Evolutionary conservation across 1,284 basidiomycete genomes (phyloP).

Genomic region (Austropuccinia psidii): DNA sequence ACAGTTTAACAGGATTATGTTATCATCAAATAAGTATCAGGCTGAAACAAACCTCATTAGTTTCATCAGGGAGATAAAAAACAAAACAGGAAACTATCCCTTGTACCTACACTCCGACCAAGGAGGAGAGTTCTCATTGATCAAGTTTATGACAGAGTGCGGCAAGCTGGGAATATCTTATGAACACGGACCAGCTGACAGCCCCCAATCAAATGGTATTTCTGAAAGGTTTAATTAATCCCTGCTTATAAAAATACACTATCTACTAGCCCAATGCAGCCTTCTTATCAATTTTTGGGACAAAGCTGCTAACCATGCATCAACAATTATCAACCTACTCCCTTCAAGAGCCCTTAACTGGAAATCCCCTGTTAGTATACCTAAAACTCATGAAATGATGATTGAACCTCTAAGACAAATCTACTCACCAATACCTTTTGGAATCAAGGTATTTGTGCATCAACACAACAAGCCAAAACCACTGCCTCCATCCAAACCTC

Average conservation of each 20-base stretch:
- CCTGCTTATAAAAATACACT: neutral
- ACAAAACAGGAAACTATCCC: neutral
- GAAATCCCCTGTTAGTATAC: neutral
- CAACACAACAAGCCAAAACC: no score
- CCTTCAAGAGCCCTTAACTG: neutral
- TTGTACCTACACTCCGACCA: neutral
- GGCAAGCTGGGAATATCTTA: neutral
- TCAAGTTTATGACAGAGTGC: neutral
- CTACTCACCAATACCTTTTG: neutral
- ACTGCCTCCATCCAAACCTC: neutral
- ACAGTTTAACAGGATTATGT: neutral
- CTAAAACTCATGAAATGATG: neutral
- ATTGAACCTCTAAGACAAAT: neutral
- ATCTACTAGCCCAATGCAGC: neutral
- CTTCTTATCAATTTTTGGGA: slow-evolving; percentile 5
- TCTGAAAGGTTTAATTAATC: slow-evolving; percentile 13
- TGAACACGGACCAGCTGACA: slow-evolving; percentile 1
- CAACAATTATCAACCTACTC: neutral
- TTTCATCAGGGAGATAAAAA: neutral
- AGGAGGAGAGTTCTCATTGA: neutral
- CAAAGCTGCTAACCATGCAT: neutral
- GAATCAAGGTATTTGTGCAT: slow-evolving; percentile 4
- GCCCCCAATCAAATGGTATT: neutral
- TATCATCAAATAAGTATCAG: neutral
- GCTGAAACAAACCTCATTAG: neutral